These are phyloP conservation scores for Mycena vulgaris DNA, from an alignment of 768 basidiomycete genomes.

Conservation along the genomic window DNA sequence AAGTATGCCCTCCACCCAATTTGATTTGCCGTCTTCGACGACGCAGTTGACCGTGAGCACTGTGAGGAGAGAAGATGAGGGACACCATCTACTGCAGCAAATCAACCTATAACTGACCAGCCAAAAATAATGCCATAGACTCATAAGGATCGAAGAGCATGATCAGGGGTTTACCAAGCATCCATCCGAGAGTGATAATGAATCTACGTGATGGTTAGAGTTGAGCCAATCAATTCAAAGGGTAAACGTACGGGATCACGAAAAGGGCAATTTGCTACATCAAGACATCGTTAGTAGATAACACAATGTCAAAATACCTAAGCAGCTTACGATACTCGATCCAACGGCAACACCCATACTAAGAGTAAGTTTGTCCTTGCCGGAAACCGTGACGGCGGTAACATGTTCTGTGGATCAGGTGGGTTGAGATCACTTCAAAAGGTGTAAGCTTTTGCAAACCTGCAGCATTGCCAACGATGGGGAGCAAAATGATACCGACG, in stretches of 20 bases:
- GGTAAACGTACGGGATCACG: constrained; percentile 79
- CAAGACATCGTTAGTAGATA: constrained; percentile 19
- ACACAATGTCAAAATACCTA: not conserved
- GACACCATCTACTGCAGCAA: not conserved
- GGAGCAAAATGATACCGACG: constrained; percentile 87
- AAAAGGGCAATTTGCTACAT: constrained; percentile 86
- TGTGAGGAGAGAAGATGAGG: constrained; percentile 42
- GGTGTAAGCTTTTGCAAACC: constrained; percentile 52
- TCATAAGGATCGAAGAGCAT: constrained; percentile 93
- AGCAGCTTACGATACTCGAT: constrained; percentile 77
- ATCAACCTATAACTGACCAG: constrained; percentile 49
- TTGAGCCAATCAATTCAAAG: not conserved
- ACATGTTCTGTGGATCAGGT: constrained; percentile 73
- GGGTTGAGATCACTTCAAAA: not conserved
- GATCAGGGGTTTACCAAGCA: constrained; percentile 82
- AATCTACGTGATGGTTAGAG: constrained; percentile 60
- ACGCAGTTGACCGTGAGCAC: constrained; percentile 90
- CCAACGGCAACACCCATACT: constrained; percentile 95
- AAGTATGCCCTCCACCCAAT: constrained; percentile 85
- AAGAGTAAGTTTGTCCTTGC: constrained; percentile 90
- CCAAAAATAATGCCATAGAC: constrained; percentile 69
- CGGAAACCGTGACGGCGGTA: constrained; percentile 92
- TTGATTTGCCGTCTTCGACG: constrained; percentile 85
- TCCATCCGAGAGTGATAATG: constrained; percentile 85
- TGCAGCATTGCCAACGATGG: constrained; percentile 93